Evolutionary conservation across 257 asterid genomes (phyloP).

Genomic region (Solanum bulbocastanum): DNA sequence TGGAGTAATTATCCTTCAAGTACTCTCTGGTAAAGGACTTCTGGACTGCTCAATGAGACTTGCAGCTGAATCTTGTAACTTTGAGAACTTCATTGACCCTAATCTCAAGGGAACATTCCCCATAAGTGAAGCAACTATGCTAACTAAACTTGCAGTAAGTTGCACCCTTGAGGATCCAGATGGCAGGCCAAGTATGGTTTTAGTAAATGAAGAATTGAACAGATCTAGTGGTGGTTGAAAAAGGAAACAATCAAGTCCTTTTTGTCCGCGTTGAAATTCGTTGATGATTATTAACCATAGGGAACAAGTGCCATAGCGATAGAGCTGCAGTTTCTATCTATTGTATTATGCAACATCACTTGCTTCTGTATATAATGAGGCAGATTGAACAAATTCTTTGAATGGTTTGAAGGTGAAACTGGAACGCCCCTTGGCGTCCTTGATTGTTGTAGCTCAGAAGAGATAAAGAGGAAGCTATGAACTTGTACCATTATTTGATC

Average conservation of each 20-base stretch:
- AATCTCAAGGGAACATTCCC: slow-evolving; percentile 42
- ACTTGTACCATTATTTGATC: neutral
- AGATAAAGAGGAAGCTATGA: neutral
- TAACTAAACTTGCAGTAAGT: slow-evolving; percentile 45
- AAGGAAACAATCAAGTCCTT: neutral
- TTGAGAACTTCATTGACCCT: slow-evolving; percentile 45
- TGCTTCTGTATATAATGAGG: neutral
- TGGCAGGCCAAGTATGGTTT: slow-evolving; percentile 53
- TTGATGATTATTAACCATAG: neutral
- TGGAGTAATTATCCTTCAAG: slow-evolving; percentile 83
- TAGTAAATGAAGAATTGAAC: slow-evolving; percentile 38
- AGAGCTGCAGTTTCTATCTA: neutral
- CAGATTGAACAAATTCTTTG: neutral
- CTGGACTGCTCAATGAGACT: slow-evolving; percentile 32
- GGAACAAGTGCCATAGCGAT: neutral
- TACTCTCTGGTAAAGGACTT: slow-evolving; percentile 54
- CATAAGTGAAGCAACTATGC: slow-evolving; percentile 35
- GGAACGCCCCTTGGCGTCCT: neutral
- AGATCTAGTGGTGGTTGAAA: neutral
- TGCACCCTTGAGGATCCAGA: slow-evolving; percentile 72
- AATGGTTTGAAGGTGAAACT: neutral
- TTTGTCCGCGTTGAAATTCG: neutral
- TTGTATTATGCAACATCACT: neutral
- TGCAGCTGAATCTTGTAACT: slow-evolving; percentile 63
- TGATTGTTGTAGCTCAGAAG: neutral